phyloP scores from a whole-genome alignment of 208 protist genomes.

The Leishmania mexicana region DNA sequence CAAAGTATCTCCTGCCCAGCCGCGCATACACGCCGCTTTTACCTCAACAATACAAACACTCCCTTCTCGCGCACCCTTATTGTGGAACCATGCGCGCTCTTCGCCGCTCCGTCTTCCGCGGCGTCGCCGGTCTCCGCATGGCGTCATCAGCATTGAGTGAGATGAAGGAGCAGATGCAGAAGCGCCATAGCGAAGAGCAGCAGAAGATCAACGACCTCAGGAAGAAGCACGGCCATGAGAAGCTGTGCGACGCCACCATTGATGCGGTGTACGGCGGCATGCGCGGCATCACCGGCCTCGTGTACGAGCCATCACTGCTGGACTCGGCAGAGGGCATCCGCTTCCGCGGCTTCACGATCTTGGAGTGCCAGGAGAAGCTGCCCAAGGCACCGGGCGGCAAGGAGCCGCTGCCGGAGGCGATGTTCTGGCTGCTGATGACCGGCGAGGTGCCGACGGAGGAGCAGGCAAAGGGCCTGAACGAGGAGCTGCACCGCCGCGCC shows the following conservation, averaged over 20 bases:
- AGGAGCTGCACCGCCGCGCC: constrained; percentile 88
- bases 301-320: constrained; percentile 97
- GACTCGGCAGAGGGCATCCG: constrained; percentile 97
- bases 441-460: constrained; percentile 93
- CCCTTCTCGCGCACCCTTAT: neutral
- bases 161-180: constrained; percentile 52
- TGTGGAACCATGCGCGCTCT: constrained; percentile 38
- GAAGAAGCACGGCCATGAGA: constrained; percentile 74
- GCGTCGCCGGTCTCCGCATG: constrained; percentile 26
- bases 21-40: neutral
- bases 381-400: constrained; percentile 86
- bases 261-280: constrained; percentile 94
- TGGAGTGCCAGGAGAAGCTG: constrained; percentile 92
- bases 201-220: constrained; percentile 87
- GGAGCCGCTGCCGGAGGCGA: constrained; percentile 95
- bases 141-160: constrained; percentile 46
- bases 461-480: constrained; percentile 69
- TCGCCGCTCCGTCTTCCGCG: constrained; percentile 28
- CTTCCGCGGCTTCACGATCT: constrained; percentile 96
- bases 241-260: constrained; percentile 91
- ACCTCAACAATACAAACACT: neutral
- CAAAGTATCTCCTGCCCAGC: neutral
- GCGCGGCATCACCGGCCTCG: constrained; percentile 95
- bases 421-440: constrained; percentile 98
- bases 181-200: constrained; percentile 26